Base-by-base conservation (phyloP, 2,329 filamentous ascomycete genomes). In the Clathrospora elynae region DNA sequence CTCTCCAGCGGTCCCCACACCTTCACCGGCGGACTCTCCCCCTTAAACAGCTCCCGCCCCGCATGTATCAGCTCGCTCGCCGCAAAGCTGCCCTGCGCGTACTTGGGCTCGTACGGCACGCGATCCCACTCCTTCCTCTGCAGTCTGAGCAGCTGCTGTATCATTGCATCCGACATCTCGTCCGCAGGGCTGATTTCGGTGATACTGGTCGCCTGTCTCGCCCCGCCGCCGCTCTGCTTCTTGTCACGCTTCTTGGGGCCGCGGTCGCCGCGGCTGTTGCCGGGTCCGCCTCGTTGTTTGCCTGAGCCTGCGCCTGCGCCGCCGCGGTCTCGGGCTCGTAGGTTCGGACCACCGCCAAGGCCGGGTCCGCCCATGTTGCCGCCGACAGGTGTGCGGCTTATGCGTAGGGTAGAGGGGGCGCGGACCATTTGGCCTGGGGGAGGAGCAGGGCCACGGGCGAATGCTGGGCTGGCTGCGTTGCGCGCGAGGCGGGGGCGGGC, bases 101-200 rank as follows among this genome's bases (percentile, higher is more conserved):
- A 70, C 46, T 64, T 68, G 16, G 67, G 67, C 55, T 62, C 57
- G 30, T 69, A 70, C 4, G 61, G 50, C 42, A 58, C 57, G 22
- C 59, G 57, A 43, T 68, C 67, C 67, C 67, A 70, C 46, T 66
- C 62, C 23, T 61, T 59, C 17, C 61, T 51, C 53, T 70, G 67
- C 40, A 69, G 38, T 6, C 67, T 58, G 25, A 66, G 39, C 34
- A 70, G 35, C 9, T 67, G 59, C 35, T 64, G 61, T 10, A 64
- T 51, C 64, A 67, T 64, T 12, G 57, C 59, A 24, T 68, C 58
- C 4, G 56, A 54, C 9, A 67, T 31, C 0, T 55, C 54, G 3
- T 55, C 36, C 7, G 55, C 47, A 7, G 49, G 35, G 16, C 48
- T 44, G 1, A 58, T 30, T 6, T 58, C 43, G 1, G 32, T 26